These are phyloP conservation scores for Apophysomyces trapeziformis DNA, from an alignment of 371 early-diverging fungal genomes.

Conservation along the genomic window DNA sequence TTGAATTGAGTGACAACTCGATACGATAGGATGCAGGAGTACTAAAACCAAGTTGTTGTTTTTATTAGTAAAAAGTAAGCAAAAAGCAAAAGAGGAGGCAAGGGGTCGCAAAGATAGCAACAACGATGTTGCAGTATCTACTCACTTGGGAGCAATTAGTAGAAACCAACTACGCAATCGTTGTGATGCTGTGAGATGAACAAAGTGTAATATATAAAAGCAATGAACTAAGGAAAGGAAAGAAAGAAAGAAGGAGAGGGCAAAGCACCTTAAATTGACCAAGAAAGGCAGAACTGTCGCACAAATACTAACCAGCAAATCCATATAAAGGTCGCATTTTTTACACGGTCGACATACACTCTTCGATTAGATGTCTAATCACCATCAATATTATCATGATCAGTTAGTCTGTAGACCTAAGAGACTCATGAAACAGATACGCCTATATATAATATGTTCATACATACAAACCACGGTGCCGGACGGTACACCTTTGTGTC, in stretches of 20 bases:
- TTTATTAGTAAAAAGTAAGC: background rate
- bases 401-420: too few relatives aligned
- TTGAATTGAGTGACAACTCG: background rate
- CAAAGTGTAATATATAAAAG: background rate
- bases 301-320: constrained; percentile 1
- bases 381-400: too few relatives aligned
- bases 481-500: too few relatives aligned
- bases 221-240: background rate
- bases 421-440: too few relatives aligned
- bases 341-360: background rate
- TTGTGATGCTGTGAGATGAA: constrained; percentile 1
- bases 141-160: constrained; percentile 10
- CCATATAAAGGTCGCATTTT: background rate
- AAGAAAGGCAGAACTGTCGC: background rate
- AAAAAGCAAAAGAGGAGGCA: constrained; percentile 1
- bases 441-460: too few relatives aligned
- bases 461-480: too few relatives aligned
- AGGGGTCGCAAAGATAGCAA: constrained; percentile 2
- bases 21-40: constrained; percentile 3
- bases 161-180: constrained; percentile 5
- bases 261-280: constrained; percentile 4
- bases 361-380: too few relatives aligned
- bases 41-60: background rate
- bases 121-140: constrained; percentile 4
- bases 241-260: background rate